phyloP scores from a whole-genome alignment of 495 filamentous ascomycete genomes.

The Penicillium robsamsonii region DNA sequence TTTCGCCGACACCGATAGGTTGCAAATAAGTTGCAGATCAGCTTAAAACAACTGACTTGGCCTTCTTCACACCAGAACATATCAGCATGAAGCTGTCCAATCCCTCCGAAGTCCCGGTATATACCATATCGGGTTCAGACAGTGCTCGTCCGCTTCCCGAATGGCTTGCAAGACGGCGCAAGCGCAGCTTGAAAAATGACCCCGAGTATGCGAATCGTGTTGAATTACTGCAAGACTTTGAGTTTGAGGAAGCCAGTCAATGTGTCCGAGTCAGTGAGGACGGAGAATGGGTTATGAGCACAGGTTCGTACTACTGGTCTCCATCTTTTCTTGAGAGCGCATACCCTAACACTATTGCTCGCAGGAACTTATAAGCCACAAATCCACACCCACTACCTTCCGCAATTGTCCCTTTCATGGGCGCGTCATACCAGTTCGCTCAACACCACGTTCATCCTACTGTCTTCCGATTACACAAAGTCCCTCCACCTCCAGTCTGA shows the following conservation, averaged over 20 bases:
- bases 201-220: constrained; percentile 89
- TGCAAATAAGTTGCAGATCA: constrained; percentile 5
- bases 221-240: constrained; percentile 95
- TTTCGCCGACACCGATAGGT: constrained; percentile 12
- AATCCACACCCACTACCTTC: constrained; percentile 92
- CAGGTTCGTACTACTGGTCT: constrained; percentile 56
- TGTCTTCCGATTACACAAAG: constrained; percentile 94
- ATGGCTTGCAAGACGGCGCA: constrained; percentile 88
- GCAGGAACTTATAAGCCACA: constrained; percentile 89
- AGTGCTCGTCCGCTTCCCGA: constrained; percentile 90
- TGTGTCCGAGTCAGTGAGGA: constrained; percentile 92
- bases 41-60: constrained; percentile 3
- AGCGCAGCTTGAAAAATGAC: constrained; percentile 90
- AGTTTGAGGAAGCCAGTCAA: constrained; percentile 96
- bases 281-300: constrained; percentile 98
- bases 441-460: constrained; percentile 89
- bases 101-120: constrained; percentile 85
- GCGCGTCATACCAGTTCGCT: constrained; percentile 87
- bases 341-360: constrained; percentile 16
- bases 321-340: constrained; percentile 2
- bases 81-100: constrained; percentile 80
- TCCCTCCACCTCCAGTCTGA: constrained; percentile 91
- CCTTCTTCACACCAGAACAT: constrained; percentile 44
- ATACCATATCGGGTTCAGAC: constrained; percentile 91
- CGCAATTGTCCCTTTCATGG: constrained; percentile 88